phyloP scores from a whole-genome alignment of 2,329 filamentous ascomycete genomes.

The Karstenula rhodostoma region DNA sequence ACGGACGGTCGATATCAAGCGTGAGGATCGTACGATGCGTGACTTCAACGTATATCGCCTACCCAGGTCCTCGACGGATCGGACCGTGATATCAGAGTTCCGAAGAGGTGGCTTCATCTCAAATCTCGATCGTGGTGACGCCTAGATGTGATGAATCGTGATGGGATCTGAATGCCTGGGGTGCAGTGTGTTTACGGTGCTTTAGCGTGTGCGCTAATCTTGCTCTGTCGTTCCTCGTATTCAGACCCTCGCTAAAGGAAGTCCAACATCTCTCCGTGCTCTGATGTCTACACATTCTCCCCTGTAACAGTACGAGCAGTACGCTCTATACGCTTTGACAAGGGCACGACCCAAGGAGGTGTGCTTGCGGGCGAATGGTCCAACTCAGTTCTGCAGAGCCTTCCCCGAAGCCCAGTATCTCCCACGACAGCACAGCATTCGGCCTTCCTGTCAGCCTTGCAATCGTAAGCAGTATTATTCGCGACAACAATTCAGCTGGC shows the following conservation, averaged over 20 bases:
- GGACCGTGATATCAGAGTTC: not conserved
- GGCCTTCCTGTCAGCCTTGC: not conserved
- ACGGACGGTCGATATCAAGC: not conserved
- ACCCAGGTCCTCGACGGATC: not conserved
- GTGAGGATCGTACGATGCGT: slow-evolving; percentile 6
- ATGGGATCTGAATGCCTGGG: not conserved
- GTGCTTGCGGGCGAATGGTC: not conserved
- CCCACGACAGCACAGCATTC: not conserved
- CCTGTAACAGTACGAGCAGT: not conserved
- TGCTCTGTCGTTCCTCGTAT: not conserved
- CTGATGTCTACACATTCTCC: not conserved
- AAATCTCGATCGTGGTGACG: not conserved
- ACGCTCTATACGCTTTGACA: not conserved
- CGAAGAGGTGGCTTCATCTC: not conserved
- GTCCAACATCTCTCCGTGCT: not conserved
- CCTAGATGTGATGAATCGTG: not conserved
- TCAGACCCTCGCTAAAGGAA: not conserved
- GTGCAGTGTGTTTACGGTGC: not conserved
- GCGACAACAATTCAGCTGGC: not conserved
- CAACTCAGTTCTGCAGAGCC: too few relatives aligned
- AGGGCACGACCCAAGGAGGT: too few relatives aligned
- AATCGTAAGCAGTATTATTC: not conserved
- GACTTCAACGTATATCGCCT: not conserved
- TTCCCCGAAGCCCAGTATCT: not conserved
- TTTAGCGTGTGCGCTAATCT: not conserved